A percentile compares a stretch with the other conserved stretches of the same genome.
Conservation (phyloP, 768 basidiomycete species). For the Kwoniella dendrophila region DNA sequence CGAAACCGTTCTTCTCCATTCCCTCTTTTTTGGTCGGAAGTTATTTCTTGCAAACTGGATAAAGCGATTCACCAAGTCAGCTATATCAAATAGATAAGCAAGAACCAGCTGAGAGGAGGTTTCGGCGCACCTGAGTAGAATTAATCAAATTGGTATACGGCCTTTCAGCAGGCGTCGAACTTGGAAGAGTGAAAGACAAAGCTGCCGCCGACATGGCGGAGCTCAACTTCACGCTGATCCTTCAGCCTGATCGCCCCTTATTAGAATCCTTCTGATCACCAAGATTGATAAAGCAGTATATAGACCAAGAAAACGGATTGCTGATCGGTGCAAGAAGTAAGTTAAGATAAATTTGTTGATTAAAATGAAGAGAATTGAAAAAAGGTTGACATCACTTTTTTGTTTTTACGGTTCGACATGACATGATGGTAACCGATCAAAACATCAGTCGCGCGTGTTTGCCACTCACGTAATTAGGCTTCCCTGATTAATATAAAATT, state of each 20-base stretch:
- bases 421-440: too few relatives aligned
- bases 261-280: neutral
- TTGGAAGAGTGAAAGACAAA: constrained; percentile 27
- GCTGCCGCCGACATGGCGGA: constrained; percentile 1
- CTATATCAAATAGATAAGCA: neutral
- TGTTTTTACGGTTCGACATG: neutral
- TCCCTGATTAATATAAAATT: neutral
- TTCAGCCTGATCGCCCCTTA: too few relatives aligned
- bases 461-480: neutral
- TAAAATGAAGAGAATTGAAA: neutral
- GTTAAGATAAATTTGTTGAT: neutral
- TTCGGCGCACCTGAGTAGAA: constrained; percentile 42
- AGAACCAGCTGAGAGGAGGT: neutral
- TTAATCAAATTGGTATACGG: constrained; percentile 38
- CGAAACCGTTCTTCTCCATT: constrained; percentile 40
- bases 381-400: constrained; percentile 18
- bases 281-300: neutral
- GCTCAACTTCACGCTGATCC: too few relatives aligned
- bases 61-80: neutral
- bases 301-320: neutral
- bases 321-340: neutral
- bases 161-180: constrained; percentile 32
- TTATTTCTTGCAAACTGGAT: constrained; percentile 35
- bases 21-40: constrained; percentile 33
- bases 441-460: constrained; percentile 11